These are phyloP conservation scores for Striga hermonthica DNA, from an alignment of 305 asterid genomes.

Conservation along the genomic window DNA sequence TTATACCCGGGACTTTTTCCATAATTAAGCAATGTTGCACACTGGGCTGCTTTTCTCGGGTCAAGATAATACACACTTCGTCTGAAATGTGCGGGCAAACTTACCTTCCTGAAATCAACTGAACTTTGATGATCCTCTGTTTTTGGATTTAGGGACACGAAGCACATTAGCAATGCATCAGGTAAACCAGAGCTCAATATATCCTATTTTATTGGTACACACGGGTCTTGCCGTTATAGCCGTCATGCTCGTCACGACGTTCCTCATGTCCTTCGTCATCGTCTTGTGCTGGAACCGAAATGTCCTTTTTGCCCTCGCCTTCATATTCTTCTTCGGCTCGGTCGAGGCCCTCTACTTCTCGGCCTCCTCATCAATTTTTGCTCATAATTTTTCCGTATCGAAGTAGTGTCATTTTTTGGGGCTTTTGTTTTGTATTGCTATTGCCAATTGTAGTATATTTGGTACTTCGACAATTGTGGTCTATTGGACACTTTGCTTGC, in stretches of 20 bases:
- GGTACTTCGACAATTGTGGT: too few relatives aligned
- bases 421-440: too few relatives aligned
- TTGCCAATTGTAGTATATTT: too few relatives aligned
- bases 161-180: conserved; percentile 91
- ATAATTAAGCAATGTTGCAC: conserved; percentile 89
- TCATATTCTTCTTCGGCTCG: conserved; percentile 79
- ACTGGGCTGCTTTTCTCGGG: conserved; percentile 81
- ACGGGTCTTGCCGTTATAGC: conserved; percentile 87
- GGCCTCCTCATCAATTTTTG: conserved; percentile 45
- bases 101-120: conserved; percentile 88
- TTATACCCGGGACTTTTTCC: conserved; percentile 84
- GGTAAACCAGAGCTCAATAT: conserved; percentile 36
- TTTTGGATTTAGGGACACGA: conserved; percentile 86
- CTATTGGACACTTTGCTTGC: too few relatives aligned
- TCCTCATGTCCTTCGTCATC: conserved; percentile 79
- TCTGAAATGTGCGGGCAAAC: conserved; percentile 81
- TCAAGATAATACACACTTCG: conserved; percentile 73
- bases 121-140: conserved; percentile 84
- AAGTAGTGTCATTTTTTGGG: too few relatives aligned
- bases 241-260: conserved; percentile 91
- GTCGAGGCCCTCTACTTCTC: conserved; percentile 89
- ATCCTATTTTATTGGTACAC: too few relatives aligned
- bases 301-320: conserved; percentile 52
- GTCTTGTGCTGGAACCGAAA: conserved; percentile 74
- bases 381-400: too few relatives aligned